phyloP scores from a whole-genome alignment of 2,329 filamentous ascomycete species.

The Fusarium ambrosium region DNA sequence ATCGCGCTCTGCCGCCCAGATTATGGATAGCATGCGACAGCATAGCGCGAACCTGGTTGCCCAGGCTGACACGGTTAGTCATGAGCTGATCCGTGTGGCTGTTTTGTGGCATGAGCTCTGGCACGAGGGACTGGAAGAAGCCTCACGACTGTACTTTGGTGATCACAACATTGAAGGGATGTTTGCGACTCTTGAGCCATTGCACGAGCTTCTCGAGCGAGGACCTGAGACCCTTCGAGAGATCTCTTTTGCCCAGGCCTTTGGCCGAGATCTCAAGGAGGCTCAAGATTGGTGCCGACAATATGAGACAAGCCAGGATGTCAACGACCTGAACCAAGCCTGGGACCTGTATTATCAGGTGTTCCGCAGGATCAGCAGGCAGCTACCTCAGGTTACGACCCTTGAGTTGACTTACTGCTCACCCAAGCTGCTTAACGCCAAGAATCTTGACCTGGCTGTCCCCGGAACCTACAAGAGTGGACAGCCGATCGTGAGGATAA shows the following conservation, averaged over 20 bases:
- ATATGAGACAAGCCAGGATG: conserved; percentile 88
- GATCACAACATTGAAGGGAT: conserved; percentile 98
- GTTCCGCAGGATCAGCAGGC: conserved; percentile 93
- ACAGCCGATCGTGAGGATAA: conserved; percentile 83
- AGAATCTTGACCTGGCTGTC: conserved; percentile 91
- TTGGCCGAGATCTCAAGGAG: conserved; percentile 94
- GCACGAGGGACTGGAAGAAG: conserved; percentile 98
- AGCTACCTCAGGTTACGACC: conserved; percentile 91
- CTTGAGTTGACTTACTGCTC: conserved; percentile 98
- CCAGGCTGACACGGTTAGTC: conserved; percentile 94
- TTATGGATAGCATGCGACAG: conserved; percentile 98
- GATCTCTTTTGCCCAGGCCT: conserved; percentile 97
- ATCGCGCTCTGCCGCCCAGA: conserved; percentile 88
- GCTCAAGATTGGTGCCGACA: conserved; percentile 96
- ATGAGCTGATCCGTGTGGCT: conserved; percentile 96
- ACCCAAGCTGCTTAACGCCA: conserved; percentile 87
- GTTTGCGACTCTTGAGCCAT: conserved; percentile 89
- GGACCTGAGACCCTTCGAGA: conserved; percentile 95
- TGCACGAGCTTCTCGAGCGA: conserved; percentile 91
- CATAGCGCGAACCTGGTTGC: conserved; percentile 94
- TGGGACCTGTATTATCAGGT: conserved; percentile 99
- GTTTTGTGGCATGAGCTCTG: conserved; percentile 99
- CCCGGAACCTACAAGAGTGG: conserved; percentile 92
- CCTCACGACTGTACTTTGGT: conserved; percentile 95
- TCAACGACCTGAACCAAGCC: conserved; percentile 95